phyloP scores from a whole-genome alignment of 441 rosid genomes.

The Populus tomentosa region DNA sequence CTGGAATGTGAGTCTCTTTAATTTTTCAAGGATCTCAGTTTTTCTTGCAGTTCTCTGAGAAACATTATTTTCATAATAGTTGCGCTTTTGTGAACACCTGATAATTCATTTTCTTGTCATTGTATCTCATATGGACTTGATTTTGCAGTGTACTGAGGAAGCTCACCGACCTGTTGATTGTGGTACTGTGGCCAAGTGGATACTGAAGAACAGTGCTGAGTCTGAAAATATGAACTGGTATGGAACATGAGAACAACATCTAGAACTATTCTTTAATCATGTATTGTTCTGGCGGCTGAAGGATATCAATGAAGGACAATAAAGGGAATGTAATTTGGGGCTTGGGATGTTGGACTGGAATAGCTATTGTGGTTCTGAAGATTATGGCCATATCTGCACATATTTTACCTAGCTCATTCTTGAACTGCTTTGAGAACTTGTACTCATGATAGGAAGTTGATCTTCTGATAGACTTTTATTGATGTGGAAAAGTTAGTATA shows the following conservation, averaged over 20 bases:
- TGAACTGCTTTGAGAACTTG: not conserved
- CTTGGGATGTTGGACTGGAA: not conserved
- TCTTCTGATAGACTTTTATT: not conserved
- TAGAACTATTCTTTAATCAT: not conserved
- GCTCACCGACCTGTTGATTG: slow-evolving; percentile 99
- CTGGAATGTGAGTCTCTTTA: slow-evolving; percentile 71
- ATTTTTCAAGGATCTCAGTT: not conserved
- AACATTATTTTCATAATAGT: not conserved
- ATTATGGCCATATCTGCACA: not conserved
- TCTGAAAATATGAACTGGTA: slow-evolving; percentile 99
- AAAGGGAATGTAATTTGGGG: not conserved
- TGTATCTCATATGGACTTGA: not conserved
- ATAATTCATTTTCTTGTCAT: not conserved
- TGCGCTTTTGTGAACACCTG: not conserved
- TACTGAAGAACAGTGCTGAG: slow-evolving; percentile 91
- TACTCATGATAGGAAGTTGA: not conserved
- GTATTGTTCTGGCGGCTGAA: not conserved
- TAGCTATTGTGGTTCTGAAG: not conserved
- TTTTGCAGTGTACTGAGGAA: slow-evolving; percentile 88
- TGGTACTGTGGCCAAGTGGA: slow-evolving; percentile 86
- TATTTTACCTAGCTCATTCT: not conserved
- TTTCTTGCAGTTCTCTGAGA: not conserved
- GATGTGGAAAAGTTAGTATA: not conserved
- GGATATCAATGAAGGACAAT: not conserved
- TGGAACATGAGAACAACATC: slow-evolving; percentile 4